Conservation (phyloP, 768 basidiomycete genomes). For the Mycena kentingensis region DNA sequence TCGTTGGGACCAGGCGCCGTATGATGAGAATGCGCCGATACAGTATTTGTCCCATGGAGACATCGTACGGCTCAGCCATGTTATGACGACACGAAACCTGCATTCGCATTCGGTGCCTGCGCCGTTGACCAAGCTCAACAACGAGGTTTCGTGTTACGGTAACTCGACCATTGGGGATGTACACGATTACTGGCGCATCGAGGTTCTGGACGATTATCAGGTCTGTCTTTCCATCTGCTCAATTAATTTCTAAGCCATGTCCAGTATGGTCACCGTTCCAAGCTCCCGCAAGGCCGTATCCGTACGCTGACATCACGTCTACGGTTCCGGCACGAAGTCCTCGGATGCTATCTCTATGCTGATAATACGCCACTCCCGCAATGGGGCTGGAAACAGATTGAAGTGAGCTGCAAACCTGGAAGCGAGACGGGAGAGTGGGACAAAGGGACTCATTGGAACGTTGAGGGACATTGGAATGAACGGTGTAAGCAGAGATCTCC, state of each 20-base stretch:
- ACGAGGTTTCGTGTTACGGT: constrained; percentile 94
- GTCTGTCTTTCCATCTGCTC: too few relatives aligned
- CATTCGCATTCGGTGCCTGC: constrained; percentile 91
- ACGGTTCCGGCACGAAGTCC: constrained; percentile 72
- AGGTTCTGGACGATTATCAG: constrained; percentile 88
- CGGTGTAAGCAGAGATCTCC: constrained; percentile 61
- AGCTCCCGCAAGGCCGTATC: too few relatives aligned
- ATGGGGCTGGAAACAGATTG: constrained; percentile 99
- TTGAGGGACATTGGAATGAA: constrained; percentile 97
- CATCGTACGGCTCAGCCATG: constrained; percentile 78
- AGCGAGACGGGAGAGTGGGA: constrained; percentile 84
- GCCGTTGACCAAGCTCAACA: constrained; percentile 83
- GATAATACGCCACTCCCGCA: constrained; percentile 88
- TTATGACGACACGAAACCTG: constrained; percentile 82
- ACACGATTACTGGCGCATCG: constrained; percentile 90
- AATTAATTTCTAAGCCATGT: too few relatives aligned
- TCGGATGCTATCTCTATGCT: constrained; percentile 89
- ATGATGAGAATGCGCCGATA: constrained; percentile 68
- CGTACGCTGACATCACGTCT: constrained; percentile 91
- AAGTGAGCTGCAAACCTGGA: constrained; percentile 91
- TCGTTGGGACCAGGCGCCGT: constrained; percentile 71
- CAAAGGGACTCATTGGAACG: constrained; percentile 94
- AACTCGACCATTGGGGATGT: constrained; percentile 85
- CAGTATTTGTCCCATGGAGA: constrained; percentile 77
- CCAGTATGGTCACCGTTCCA: too few relatives aligned